Percentiles rank a stretch among this genome's conserved stretches.
Conservation (phyloP, 768 basidiomycete species). For the Rickenella mellea region DNA sequence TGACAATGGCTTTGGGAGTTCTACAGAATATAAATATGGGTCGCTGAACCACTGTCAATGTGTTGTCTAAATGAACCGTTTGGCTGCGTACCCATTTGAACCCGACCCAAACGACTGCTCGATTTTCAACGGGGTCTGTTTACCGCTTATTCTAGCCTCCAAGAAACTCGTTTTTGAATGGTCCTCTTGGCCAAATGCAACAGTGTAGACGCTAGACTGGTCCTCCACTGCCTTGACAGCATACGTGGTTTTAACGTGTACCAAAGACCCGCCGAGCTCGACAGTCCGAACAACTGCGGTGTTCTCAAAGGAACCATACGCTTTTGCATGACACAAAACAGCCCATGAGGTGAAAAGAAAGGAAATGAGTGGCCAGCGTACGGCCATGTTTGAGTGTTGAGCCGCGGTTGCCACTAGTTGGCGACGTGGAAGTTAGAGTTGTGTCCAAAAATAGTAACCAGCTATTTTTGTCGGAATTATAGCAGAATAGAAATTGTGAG, state of each 20-base stretch:
- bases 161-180: constrained; percentile 64
- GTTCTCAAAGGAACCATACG: constrained; percentile 66
- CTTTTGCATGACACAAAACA: constrained; percentile 30
- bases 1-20: constrained; percentile 50
- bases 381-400: not conserved
- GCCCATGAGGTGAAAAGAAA: constrained; percentile 31
- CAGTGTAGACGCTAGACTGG: constrained; percentile 51
- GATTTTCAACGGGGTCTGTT: constrained; percentile 40
- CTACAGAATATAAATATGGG: constrained; percentile 49
- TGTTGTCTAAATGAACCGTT: constrained; percentile 5
- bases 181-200: constrained; percentile 58
- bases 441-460: not conserved
- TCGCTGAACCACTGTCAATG: constrained; percentile 17
- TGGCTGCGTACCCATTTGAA: constrained; percentile 18
- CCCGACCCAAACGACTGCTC: constrained; percentile 39
- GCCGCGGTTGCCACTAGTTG: not conserved
- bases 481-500: not conserved
- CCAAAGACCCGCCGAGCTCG: constrained; percentile 83
- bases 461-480: not conserved
- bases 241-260: constrained; percentile 85
- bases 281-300: constrained; percentile 82
- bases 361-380: constrained; percentile 12
- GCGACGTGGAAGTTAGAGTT: not conserved
- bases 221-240: constrained; percentile 65
- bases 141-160: constrained; percentile 74